A percentile compares a stretch with the other conserved stretches of the same genome.
Evolutionary conservation across 306 rosid genomes (phyloP).

Genomic region (Pterocarpus macrocarpus): DNA sequence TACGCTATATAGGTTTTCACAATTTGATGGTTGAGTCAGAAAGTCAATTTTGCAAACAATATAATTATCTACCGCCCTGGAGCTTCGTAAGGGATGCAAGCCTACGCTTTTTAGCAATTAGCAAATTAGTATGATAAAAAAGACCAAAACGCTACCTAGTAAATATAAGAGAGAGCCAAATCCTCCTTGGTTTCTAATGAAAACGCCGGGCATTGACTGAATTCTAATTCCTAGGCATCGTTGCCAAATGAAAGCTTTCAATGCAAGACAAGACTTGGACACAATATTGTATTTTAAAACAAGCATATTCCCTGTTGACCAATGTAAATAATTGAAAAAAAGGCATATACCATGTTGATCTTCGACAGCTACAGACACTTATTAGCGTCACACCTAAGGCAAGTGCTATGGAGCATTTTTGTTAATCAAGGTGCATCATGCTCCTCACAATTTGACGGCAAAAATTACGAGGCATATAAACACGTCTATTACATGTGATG

Average conservation of each 20-base stretch:
- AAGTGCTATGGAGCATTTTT: too few species aligned
- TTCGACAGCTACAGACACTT: slow-evolving; percentile 49
- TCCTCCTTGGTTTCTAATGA: background rate
- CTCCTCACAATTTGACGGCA: too few species aligned
- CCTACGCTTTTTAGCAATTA: background rate
- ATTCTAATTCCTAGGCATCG: background rate
- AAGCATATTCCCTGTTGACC: slow-evolving; percentile 32
- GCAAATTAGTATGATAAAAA: background rate
- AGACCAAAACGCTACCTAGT: background rate
- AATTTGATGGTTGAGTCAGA: too few species aligned
- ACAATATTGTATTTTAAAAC: background rate
- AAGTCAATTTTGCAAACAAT: too few species aligned
- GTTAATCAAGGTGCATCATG: too few species aligned
- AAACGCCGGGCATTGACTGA: background rate
- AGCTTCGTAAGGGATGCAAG: too few species aligned
- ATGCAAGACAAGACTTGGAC: background rate
- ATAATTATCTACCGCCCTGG: background rate
- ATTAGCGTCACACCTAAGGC: slow-evolving; percentile 37
- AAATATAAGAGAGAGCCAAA: background rate
- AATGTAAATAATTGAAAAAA: background rate
- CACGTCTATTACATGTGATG: too few species aligned
- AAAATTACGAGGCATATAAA: too few species aligned
- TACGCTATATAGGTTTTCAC: too few species aligned
- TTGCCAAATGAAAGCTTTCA: background rate
- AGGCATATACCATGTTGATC: background rate